phyloP scores from a whole-genome alignment of 2,329 filamentous ascomycete genomes.

The Canariomyces notabilis region DNA sequence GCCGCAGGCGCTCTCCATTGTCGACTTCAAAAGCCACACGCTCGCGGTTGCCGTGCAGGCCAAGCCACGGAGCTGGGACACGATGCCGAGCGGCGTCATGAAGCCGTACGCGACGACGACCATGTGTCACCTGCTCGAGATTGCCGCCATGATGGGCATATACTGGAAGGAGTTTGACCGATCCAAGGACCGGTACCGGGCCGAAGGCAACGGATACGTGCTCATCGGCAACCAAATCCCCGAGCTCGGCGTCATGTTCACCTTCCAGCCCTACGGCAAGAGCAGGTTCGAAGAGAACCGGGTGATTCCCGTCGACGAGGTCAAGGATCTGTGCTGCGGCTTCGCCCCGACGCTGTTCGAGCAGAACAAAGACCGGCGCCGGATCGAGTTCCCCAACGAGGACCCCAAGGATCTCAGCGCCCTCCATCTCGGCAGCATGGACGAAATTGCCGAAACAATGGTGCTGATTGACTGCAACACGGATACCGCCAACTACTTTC shows the following conservation, averaged over 20 bases:
- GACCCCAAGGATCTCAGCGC: conserved; percentile 39
- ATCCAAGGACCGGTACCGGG: conserved; percentile 46
- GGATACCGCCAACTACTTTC: conserved; percentile 44
- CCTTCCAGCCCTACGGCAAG: conserved; percentile 46
- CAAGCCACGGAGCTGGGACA: conserved; percentile 46
- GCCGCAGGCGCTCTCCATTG: conserved; percentile 17
- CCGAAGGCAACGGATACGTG: conserved; percentile 51
- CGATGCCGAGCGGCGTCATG: conserved; percentile 43
- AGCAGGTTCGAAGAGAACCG: conserved; percentile 45
- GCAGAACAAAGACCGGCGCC: conserved; percentile 34
- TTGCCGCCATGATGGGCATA: conserved; percentile 49
- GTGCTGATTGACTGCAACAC: conserved; percentile 50
- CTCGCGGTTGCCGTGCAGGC: conserved; percentile 42
- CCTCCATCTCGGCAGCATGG: conserved; percentile 44
- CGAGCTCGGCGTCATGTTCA: conserved; percentile 52
- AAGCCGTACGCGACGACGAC: conserved; percentile 50
- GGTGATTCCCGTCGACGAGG: conserved; percentile 47
- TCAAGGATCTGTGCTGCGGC: conserved; percentile 54
- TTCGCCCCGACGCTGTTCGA: conserved; percentile 51
- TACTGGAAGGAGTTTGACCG: conserved; percentile 57
- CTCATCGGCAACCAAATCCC: conserved; percentile 41
- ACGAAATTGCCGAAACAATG: conserved; percentile 49
- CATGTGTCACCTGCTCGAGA: conserved; percentile 52
- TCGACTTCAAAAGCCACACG: conserved; percentile 32
- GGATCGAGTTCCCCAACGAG: conserved; percentile 36